These are phyloP conservation scores for Centrapalus pauciflorus DNA, from an alignment of 129 eudicot genomes.

Conservation along the genomic window DNA sequence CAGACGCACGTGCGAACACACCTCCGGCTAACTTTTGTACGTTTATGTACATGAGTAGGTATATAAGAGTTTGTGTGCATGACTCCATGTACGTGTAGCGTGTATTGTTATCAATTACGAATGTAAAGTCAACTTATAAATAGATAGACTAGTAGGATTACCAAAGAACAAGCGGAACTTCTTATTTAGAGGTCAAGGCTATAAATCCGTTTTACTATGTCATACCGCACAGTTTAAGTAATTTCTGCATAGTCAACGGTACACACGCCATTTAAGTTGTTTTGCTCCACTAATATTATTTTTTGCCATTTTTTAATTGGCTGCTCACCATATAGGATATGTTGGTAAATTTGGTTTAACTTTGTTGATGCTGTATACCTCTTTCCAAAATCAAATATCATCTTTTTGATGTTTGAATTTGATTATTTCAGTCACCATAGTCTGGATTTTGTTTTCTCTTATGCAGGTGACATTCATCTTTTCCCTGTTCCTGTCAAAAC, in stretches of 20 bases:
- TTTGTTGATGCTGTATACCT: background rate
- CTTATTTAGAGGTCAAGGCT: background rate
- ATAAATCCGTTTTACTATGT: background rate
- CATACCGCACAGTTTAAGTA: background rate
- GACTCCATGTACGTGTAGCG: background rate
- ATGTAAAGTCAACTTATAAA: background rate
- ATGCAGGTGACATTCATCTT: constrained; percentile 76
- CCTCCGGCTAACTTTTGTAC: background rate
- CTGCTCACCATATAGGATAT: background rate
- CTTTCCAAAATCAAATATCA: background rate
- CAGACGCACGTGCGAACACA: no score
- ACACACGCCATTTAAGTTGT: background rate
- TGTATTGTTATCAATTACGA: background rate
- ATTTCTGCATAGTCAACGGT: background rate
- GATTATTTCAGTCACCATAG: background rate
- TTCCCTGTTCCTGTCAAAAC: constrained; percentile 91
- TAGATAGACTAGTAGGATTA: background rate
- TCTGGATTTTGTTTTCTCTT: background rate
- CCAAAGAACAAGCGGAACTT: background rate
- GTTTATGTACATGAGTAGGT: background rate
- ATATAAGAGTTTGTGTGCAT: background rate
- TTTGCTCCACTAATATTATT: background rate
- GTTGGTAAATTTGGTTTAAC: background rate
- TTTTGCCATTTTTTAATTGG: background rate
- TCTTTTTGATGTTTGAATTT: background rate